These are phyloP conservation scores for Telfairia occidentalis DNA, from an alignment of 331 rosid species.

Conservation along the genomic window DNA sequence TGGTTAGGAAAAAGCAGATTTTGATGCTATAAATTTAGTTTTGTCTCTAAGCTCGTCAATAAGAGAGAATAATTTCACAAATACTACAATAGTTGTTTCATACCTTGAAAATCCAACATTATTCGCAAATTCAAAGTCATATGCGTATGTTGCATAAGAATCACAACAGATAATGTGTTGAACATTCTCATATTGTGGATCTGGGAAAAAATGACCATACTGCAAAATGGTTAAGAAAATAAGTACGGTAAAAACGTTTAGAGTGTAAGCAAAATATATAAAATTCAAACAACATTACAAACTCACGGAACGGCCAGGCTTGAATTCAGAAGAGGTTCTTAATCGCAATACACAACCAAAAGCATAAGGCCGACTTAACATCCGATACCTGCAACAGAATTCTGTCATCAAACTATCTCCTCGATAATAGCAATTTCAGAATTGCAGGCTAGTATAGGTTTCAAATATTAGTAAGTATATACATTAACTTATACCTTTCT, in stretches of 20 bases:
- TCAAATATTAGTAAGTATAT: not conserved
- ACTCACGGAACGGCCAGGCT: conserved; percentile 83
- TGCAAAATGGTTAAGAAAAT: conserved; percentile 40
- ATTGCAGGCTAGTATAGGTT: not conserved
- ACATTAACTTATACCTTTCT: no score
- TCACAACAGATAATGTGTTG: conserved; percentile 95
- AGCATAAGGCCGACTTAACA: conserved; percentile 93
- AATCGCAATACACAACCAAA: conserved; percentile 77
- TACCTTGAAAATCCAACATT: conserved; percentile 88
- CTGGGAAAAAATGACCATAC: conserved; percentile 99
- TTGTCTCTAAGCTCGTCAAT: not conserved
- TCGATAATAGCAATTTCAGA: not conserved
- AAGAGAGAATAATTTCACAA: not conserved
- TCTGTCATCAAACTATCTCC: conserved; percentile 15
- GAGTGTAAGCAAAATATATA: not conserved
- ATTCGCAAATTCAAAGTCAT: conserved; percentile 82
- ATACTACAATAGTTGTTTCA: conserved; percentile 5
- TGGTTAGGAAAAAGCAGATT: not conserved
- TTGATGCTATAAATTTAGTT: not conserved
- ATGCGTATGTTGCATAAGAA: conserved; percentile 92
- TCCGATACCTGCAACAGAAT: conserved; percentile 62
- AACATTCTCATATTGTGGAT: conserved; percentile 95
- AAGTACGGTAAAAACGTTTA: conserved; percentile 10
- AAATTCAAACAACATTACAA: conserved; percentile 17
- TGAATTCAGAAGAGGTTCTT: conserved; percentile 87